phyloP scores from a whole-genome alignment of 2,329 filamentous ascomycete genomes.

The Didymella segeticola region DNA sequence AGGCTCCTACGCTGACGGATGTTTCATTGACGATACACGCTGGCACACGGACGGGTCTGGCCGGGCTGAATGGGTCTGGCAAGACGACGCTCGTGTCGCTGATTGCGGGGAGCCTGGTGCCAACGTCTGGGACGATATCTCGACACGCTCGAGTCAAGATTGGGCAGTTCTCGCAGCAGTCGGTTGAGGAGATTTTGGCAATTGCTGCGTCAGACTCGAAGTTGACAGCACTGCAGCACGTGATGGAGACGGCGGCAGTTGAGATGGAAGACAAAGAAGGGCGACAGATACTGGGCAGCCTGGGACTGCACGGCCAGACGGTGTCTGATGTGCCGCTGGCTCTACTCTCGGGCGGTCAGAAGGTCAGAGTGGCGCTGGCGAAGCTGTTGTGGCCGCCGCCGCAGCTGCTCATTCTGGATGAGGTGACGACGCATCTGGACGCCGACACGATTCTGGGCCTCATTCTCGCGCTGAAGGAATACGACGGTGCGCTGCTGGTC shows the following conservation, averaged over 20 bases:
- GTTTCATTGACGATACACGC: conserved; percentile 73
- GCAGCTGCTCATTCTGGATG: conserved; percentile 78
- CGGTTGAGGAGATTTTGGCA: conserved; percentile 71
- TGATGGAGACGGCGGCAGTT: conserved; percentile 61
- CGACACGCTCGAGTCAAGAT: conserved; percentile 73
- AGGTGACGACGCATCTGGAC: conserved; percentile 85
- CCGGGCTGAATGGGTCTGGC: conserved; percentile 81
- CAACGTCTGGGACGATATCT: conserved; percentile 67
- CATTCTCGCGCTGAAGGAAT: conserved; percentile 68
- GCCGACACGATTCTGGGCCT: conserved; percentile 79
- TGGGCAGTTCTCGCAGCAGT: conserved; percentile 82
- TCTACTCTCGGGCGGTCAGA: conserved; percentile 81
- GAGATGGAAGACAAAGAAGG: conserved; percentile 70
- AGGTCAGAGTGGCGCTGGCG: conserved; percentile 69
- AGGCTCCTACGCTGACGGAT: conserved; percentile 62
- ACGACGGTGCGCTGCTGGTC: conserved; percentile 76
- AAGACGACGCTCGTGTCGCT: conserved; percentile 81
- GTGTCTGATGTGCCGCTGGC: conserved; percentile 75
- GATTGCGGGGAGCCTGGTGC: conserved; percentile 57
- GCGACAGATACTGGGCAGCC: conserved; percentile 68
- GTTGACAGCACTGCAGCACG: conserved; percentile 70
- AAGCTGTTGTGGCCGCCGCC: conserved; percentile 72
- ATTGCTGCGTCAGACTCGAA: conserved; percentile 59
- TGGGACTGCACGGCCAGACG: conserved; percentile 73
- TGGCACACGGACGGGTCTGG: conserved; percentile 75